Conservation (phyloP, 495 filamentous ascomycete species). For the Niebla homalea region DNA sequence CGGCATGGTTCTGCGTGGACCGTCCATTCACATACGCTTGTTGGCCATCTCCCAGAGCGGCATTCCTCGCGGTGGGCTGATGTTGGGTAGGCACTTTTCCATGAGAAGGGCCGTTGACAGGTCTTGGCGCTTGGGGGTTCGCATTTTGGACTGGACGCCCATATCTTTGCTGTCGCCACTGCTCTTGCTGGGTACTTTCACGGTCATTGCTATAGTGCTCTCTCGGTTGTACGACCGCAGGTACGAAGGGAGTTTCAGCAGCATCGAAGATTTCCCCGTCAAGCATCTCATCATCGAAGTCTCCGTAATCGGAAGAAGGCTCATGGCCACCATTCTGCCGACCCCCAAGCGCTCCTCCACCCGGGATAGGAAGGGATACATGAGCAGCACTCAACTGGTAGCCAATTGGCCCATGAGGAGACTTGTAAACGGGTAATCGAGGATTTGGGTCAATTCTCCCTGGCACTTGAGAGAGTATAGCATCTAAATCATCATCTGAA, state of each 20-base stretch:
- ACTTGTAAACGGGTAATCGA: background rate
- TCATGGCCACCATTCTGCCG: background rate
- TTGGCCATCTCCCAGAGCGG: too few relatives aligned
- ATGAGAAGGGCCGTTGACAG: background rate
- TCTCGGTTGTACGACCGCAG: conserved; percentile 11
- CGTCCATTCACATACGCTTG: too few relatives aligned
- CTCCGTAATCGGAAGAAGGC: conserved; percentile 33
- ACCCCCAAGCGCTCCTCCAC: background rate
- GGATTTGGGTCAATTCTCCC: conserved; percentile 19
- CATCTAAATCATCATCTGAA: conserved; percentile 50
- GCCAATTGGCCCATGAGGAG: background rate
- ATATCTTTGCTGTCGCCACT: conserved; percentile 24
- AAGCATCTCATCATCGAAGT: conserved; percentile 42
- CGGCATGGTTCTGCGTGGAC: background rate
- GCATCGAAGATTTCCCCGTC: conserved; percentile 39
- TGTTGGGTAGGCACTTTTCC: background rate
- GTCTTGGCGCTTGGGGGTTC: background rate
- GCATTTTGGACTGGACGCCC: conserved; percentile 1
- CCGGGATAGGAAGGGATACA: conserved; percentile 1
- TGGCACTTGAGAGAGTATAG: conserved; percentile 43
- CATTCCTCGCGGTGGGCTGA: background rate
- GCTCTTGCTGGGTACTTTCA: conserved; percentile 20
- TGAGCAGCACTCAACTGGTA: conserved; percentile 1
- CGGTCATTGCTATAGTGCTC: background rate
- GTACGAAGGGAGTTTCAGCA: conserved; percentile 19